Evolutionary conservation across 192 early-diverging fungal genomes (phyloP), one percentile per base, ranked within the genome.

Genomic region (Irineochytrium annulatum): DNA sequence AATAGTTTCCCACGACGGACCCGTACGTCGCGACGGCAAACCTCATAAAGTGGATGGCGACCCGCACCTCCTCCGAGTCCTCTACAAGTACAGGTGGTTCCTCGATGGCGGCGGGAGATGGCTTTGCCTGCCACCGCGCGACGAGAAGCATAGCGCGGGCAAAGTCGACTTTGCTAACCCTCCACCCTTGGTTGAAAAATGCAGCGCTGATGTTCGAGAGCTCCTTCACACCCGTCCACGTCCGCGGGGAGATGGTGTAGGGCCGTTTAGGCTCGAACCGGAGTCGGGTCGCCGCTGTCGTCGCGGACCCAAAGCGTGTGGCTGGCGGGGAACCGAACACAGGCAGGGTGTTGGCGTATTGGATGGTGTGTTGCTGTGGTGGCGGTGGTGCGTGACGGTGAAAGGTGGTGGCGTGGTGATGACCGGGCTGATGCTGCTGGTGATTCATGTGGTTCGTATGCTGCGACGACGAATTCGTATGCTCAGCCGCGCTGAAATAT

Each of bases 21-120:
- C 67, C 72, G 55, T 74, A 74, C 24, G 72, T 41, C 8, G 63
- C 43, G 41, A 60, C 57, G 3, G 67, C 44, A 44, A 66, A 74
- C 37, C 68, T 62, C 22, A 74, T 44, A 64, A 74, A 74, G 63
- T 74, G 68, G 32, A 62, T 55, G 14, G 67, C 67, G 32, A 68
- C 56, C 5, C 57, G 55, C 14, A 74, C 17, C 41, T 68, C 62
- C 20, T 46, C 57, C 28, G 35, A 35, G 34, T 74, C 72, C 8
- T 35, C 62, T 16, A 74, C 72, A 45, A 69, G 24, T 31, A 66
- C 60, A 28, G 59, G 52, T 0, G 71, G 67, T 13, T 43, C 11
- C 37, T 55, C 52, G 34, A 34, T 60, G 43, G 59, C 58, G 29
- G 39, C n/a, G 11, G 37, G 37, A 8, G 37, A 55, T 30, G 41